Evolutionary conservation across 2,329 filamentous ascomycete species (phyloP), one percentile per base, ranked within the genome.

Genomic region (Hypoxylon sp.): DNA sequence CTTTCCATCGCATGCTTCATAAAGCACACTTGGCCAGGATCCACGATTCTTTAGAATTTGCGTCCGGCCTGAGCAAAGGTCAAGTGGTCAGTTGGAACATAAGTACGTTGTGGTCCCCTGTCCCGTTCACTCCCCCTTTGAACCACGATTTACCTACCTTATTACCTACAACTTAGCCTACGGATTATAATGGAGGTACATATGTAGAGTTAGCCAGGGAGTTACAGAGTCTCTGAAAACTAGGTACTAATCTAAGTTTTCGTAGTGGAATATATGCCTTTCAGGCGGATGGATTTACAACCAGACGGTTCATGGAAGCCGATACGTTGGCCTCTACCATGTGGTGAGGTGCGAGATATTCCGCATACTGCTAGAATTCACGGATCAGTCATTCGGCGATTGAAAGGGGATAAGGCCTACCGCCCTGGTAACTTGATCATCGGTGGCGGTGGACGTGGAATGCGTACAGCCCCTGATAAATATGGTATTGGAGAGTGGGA

Each of bases 381-480:
- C 73, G 87, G 89, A 46, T 92, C 90, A 21, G 93, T 93, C 0
- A 89, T 96, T 63, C 87, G 88, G 17, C 86, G 93, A 6, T 91
- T 96, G 89, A 78, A 88, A 51, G 79, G 81, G 6, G 86, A 94
- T 66, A 76, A 83, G 1, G 81, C 73, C 0, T 96, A 95, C 74
- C 85, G 93, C 0, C 93, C 93, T 0, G 93, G 93, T 0, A 96
- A 96, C 68, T 78, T 96, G 58, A 93, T 96, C 67, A 80, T 94
- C 2, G 93, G 93, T 0, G 93, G 93, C 0, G 93, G 93, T 15
- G 93, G 93, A 0, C 83, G 92, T 31, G 93, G 92, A 0, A 83
- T 89, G 1, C 84, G 87, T 27, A 80, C 74, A 7, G 92, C 92
- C 1, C 89, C 91, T 0, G 75, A 84, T 6, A 79, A 88, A 29